Evolutionary conservation across 129 eudicot species (phyloP).

Genomic region (Kitagawia praeruptora): DNA sequence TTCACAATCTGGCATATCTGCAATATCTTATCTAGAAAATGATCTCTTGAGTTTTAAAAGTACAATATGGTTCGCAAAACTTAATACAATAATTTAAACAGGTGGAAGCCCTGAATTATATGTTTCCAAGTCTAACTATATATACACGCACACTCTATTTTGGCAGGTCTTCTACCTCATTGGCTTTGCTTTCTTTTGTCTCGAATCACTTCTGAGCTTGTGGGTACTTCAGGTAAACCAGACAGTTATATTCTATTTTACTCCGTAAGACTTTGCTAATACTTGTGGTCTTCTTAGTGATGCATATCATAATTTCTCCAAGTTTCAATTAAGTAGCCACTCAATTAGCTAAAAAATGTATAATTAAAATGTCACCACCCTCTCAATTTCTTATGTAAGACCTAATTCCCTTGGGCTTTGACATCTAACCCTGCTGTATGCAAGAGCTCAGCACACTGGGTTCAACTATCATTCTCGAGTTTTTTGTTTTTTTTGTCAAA

Average conservation of each 20-base stretch:
- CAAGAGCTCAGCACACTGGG: background rate
- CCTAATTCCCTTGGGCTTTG: background rate
- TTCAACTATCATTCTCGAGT: background rate
- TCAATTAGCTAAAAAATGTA: background rate
- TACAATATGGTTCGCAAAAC: background rate
- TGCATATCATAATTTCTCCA: constrained; percentile 6
- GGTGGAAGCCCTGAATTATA: background rate
- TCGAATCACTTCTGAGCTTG: constrained; percentile 82
- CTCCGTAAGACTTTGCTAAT: background rate
- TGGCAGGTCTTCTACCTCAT: constrained; percentile 77
- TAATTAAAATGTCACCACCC: background rate
- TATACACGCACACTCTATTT: background rate
- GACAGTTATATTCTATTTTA: background rate
- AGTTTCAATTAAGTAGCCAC: background rate
- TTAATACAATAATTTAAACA: background rate
- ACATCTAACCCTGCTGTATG: background rate
- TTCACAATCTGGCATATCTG: background rate
- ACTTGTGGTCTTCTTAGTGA: background rate
- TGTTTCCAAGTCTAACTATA: background rate
- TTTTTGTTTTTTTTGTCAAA: background rate
- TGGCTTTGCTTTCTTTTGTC: constrained; percentile 83
- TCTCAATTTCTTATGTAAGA: background rate
- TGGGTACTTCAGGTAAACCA: constrained; percentile 95
- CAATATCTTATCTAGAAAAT: background rate
- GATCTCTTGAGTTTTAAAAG: background rate